Evolutionary conservation across 2,329 filamentous ascomycete genomes (phyloP).

Genomic region (Diplodia sapinea): DNA sequence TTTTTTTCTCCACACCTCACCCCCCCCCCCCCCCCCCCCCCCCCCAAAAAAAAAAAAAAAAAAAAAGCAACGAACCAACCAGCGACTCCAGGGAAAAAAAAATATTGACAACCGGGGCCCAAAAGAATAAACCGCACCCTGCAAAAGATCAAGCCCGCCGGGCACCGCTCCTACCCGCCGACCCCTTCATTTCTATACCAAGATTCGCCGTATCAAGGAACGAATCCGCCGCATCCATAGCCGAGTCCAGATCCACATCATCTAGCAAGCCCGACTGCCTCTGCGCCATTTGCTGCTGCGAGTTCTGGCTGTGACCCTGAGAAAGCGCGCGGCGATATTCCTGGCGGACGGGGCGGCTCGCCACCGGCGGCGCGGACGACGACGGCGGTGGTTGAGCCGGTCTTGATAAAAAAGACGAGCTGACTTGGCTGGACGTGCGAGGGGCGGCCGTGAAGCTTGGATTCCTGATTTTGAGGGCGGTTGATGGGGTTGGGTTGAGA

Average conservation of each 20-base stretch:
- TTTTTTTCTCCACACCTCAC: too few relatives aligned
- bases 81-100: not conserved
- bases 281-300: not conserved
- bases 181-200: not conserved
- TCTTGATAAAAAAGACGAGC: not conserved
- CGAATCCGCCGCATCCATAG: slow-evolving; percentile 23
- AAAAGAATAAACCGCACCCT: not conserved
- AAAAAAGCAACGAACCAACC: not conserved
- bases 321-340: not conserved
- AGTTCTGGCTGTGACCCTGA: not conserved
- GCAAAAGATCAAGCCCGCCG: not conserved
- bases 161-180: not conserved
- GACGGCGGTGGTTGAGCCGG: not conserved
- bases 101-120: not conserved
- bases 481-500: not conserved
- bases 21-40: too few relatives aligned
- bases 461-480: not conserved
- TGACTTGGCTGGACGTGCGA: not conserved
- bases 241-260: slow-evolving; percentile 17
- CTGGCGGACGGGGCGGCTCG: not conserved
- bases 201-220: slow-evolving; percentile 21
- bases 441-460: not conserved
- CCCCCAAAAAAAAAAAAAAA: not conserved
- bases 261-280: not conserved
- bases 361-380: not conserved